These are phyloP conservation scores for Periconia digitata DNA, from an alignment of 2,329 filamentous ascomycete species.

Conservation along the genomic window DNA sequence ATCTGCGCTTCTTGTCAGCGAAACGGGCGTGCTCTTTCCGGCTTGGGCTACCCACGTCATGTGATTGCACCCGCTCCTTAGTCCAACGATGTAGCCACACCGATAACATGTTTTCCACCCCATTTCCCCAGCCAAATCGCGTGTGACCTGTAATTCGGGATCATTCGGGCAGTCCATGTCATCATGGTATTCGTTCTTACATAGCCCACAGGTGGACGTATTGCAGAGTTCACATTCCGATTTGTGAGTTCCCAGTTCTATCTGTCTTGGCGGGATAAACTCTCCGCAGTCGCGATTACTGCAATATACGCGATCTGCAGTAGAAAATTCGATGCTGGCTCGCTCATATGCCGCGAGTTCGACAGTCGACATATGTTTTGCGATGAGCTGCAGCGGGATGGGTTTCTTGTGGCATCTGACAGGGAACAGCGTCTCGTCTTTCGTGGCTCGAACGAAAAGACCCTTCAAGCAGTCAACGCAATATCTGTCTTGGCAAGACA, in stretches of 20 bases:
- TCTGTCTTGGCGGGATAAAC: slow-evolving; percentile 5
- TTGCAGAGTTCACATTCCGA: slow-evolving; percentile 5
- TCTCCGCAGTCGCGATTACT: slow-evolving; percentile 9
- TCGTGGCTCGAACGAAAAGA: slow-evolving; percentile 13
- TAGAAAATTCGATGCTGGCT: slow-evolving; percentile 6
- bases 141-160: slow-evolving; percentile 1
- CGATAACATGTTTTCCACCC: slow-evolving; percentile 12
- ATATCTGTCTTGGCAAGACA: slow-evolving; percentile 12
- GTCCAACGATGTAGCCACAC: slow-evolving; percentile 6
- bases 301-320: slow-evolving; percentile 7
- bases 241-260: background rate
- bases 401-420: slow-evolving; percentile 2
- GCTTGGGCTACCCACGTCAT: slow-evolving; percentile 13
- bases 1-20: slow-evolving; percentile 35
- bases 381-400: slow-evolving; percentile 51
- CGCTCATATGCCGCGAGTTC: slow-evolving; percentile 5
- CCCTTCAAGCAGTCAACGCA: slow-evolving; percentile 16
- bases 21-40: slow-evolving; percentile 51
- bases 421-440: slow-evolving; percentile 14
- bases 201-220: slow-evolving; percentile 8
- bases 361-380: slow-evolving; percentile 29
- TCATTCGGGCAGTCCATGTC: slow-evolving; percentile 12
- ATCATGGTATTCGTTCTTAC: slow-evolving; percentile 10
- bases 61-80: slow-evolving; percentile 13
- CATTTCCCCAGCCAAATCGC: background rate